Percentiles rank a stretch among this genome's conserved stretches.
phyloP scores from a whole-genome alignment of 768 basidiomycete species.

The Porpolomopsis calyptriformis region DNA sequence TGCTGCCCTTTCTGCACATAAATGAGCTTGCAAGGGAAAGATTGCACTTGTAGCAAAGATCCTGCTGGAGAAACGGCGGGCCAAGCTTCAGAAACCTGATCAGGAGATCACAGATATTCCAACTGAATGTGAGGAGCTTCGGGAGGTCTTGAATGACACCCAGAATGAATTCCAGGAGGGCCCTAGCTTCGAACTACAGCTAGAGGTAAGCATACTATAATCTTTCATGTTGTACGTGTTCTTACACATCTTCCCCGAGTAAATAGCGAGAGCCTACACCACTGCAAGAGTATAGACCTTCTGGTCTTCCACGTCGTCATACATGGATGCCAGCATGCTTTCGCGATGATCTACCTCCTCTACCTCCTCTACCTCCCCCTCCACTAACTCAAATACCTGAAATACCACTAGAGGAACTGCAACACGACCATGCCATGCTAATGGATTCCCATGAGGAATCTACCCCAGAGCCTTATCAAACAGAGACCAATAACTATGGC shows the following conservation, averaged over 20 bases:
- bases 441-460: background rate
- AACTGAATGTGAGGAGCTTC: background rate
- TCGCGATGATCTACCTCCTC: background rate
- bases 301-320: background rate
- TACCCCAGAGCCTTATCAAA: background rate
- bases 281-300: background rate
- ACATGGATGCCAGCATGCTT: background rate
- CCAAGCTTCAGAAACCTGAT: background rate
- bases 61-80: background rate
- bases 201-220: background rate
- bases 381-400: background rate
- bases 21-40: background rate
- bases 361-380: background rate
- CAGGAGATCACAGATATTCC: background rate
- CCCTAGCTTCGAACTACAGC: background rate
- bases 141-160: background rate
- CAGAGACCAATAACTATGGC: conserved; percentile 1
- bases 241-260: no score
- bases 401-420: background rate
- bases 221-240: no score
- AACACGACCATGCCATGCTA: no score
- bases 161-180: no score
- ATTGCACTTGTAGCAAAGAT: background rate
- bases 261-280: background rate
- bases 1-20: background rate